Evolutionary conservation across 1,284 basidiomycete species (phyloP), one percentile per base, ranked within the genome.

Genomic region (Ganoderma sp.): DNA sequence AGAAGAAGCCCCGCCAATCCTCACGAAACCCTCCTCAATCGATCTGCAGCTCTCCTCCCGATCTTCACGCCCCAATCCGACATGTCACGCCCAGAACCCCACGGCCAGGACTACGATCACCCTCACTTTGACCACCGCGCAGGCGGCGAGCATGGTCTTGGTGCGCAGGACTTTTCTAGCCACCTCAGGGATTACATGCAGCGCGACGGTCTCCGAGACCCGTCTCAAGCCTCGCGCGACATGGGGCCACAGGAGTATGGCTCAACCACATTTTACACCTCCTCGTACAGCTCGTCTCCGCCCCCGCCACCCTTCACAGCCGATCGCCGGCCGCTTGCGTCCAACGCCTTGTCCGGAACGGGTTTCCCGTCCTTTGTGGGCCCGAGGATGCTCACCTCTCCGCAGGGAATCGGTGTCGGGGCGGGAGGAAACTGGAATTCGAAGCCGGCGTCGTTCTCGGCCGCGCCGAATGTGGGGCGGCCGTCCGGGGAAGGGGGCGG

Each of bases 91-190:
- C 74, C 77, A 64, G 81, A 82, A 66, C 71, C 77, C 28, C 78
- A 76, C 71, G 69, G 71, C 59, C 79, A 83, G 73, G 87, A 87
- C 67, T 82, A 80, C 72, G 84, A 85, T 67, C 80, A 79, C 69
- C 79, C 82, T 62, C 58, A 63, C 58, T 76, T 69, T 70, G 76
- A 76, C 59, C 64, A 63, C 63, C 73, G 77, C 50, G 61, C 57
- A 42, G 62, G 61, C 67, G 69, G 69, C 22, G 71, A 73, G 22
- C 70, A 75, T 28, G 57, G 65, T 45, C 61, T 64, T 41, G 67
- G 61, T 32, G 68, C 61, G 39, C 71, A 71, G 42, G 75, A 78
- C 57, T 70, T 66, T 61, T 66, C 69, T 59, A 57, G 52, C 12
- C 71, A 71, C 25, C 41, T 73, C 52, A 67, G 66, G 63, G 72